Evolutionary conservation across 202 grass and related monocot genomes (phyloP), one percentile per base, ranked within the genome.

Genomic region (Elaeis oleifera): DNA sequence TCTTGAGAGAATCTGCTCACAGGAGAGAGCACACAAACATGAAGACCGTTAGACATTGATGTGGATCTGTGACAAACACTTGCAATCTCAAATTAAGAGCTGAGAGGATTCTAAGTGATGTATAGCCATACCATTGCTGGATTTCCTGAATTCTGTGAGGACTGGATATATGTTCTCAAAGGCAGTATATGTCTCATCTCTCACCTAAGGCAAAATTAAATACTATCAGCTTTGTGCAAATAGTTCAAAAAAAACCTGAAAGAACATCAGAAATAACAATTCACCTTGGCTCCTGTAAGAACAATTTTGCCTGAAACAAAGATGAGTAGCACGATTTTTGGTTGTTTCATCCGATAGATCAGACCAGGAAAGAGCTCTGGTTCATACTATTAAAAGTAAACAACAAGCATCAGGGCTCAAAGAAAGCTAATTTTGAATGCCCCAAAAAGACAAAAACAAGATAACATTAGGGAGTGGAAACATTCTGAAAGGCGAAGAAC

Each of bases 221-320:
- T 18, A 23, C 3, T 4, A 36, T 51, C 36, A 29, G 51, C 14
- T 64, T 5, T 18, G 32, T 7, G 16, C 3, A 27, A 26, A 23
- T 64, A 22, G 36, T 16, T 16, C 19, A 50, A 3, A 50, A 27
- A 1, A n/a, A 50, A 8, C 6, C 11, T 23, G 18, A 64, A 44
- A 51, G 16, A 22, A 23, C 1, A 4, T 6, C 24, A 14, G 3
- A 16, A 36, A 28, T 50, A 21, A 23, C 2, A 49, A 49, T 36
- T 50, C 65, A 83, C 80, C 73, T 96, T 90, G 4, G 87, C 87
- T 64, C 79, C 91, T 51, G 87, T 88, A 54, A 90, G 73, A 54
- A 96, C 73, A 16, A 88, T 83, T 70, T 96, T 90, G 27, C 87
- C 87, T 16, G 84, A 96, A 17, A 88, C 80, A 67, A 96, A 96